A percentile compares a stretch with the other conserved stretches of the same genome.
Conservation (phyloP, 768 basidiomycete species). For the Leccinellum albellum region DNA sequence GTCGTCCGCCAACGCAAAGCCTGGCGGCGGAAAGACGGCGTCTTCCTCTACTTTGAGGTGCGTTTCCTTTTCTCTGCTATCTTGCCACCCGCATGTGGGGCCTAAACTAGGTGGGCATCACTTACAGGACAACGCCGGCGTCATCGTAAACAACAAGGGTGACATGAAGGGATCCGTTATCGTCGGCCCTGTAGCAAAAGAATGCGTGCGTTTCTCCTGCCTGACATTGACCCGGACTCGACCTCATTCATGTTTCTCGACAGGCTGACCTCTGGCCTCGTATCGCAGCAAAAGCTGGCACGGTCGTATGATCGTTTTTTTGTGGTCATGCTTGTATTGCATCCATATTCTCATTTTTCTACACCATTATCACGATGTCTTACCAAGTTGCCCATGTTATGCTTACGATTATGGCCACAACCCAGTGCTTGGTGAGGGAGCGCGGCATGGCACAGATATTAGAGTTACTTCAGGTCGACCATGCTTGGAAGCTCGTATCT, state of each 20-base stretch:
- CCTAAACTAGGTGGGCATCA: neutral
- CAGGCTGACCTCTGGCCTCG: slow-evolving; percentile 98
- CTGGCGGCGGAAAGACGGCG: slow-evolving; percentile 97
- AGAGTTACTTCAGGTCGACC: neutral
- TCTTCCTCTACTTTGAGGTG: slow-evolving; percentile 98
- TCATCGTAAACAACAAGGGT: slow-evolving; percentile 97
- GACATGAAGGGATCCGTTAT: slow-evolving; percentile 99
- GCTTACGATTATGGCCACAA: slow-evolving; percentile 19
- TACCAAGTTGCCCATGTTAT: slow-evolving; percentile 17
- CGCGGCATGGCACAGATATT: neutral
- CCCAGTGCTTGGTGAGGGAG: neutral
- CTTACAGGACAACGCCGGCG: slow-evolving; percentile 85
- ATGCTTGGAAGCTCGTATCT: neutral
- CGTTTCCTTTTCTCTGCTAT: slow-evolving; percentile 14
- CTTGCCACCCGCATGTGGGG: neutral
- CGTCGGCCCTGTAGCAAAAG: slow-evolving; percentile 97
- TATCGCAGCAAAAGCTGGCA: slow-evolving; percentile 98
- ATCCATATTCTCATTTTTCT: neutral
- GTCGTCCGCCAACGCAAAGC: slow-evolving; percentile 97
- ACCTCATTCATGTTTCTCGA: neutral
- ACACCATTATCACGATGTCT: slow-evolving; percentile 10
- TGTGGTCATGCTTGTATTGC: slow-evolving; percentile 11
- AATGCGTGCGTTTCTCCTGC: slow-evolving; percentile 69
- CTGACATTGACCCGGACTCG: neutral
- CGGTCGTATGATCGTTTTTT: slow-evolving; percentile 72